Conservation (phyloP, 805 yeast species). For the Isabelozyma heimii region DNA sequence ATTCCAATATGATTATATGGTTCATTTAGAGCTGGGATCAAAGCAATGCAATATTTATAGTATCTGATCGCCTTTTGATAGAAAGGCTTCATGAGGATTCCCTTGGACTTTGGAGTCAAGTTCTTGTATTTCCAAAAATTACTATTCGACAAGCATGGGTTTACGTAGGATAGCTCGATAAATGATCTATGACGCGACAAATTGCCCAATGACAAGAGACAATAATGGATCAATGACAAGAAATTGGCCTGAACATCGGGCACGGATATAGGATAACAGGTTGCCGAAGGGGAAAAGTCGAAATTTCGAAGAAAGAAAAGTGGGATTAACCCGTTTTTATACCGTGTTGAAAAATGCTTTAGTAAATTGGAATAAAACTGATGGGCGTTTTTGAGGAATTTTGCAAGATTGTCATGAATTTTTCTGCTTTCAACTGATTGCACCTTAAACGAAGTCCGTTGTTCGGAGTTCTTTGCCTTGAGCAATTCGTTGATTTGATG, state of each 20-base stretch:
- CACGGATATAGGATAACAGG: constrained; percentile 9
- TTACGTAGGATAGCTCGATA: constrained; percentile 45
- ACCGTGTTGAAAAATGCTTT: constrained; percentile 35
- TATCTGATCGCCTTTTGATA: constrained; percentile 25
- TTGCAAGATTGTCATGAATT: constrained; percentile 49
- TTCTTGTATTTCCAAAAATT: constrained; percentile 31
- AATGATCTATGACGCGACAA: constrained; percentile 55
- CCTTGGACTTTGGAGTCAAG: constrained; percentile 15
- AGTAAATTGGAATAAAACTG: constrained; percentile 48
- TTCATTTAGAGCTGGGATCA: constrained; percentile 69
- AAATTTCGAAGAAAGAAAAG: constrained; percentile 25
- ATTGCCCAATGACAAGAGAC: constrained; percentile 55
- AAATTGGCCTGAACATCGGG: constrained; percentile 25
- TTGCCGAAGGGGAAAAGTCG: constrained; percentile 13
- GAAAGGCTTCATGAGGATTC: constrained; percentile 25
- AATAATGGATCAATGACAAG: constrained; percentile 46
- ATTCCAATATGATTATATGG: constrained; percentile 60
- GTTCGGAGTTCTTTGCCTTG: constrained; percentile 8
- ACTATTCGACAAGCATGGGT: constrained; percentile 24
- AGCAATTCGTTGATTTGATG: constrained; percentile 12
- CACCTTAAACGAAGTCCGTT: constrained; percentile 17
- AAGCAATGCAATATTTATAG: constrained; percentile 51
- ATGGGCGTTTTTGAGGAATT: constrained; percentile 45
- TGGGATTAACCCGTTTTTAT: constrained; percentile 33
- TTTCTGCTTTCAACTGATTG: constrained; percentile 56